Evolutionary conservation across 495 filamentous ascomycete genomes (phyloP).

Genomic region (Penicillium ucsense): DNA sequence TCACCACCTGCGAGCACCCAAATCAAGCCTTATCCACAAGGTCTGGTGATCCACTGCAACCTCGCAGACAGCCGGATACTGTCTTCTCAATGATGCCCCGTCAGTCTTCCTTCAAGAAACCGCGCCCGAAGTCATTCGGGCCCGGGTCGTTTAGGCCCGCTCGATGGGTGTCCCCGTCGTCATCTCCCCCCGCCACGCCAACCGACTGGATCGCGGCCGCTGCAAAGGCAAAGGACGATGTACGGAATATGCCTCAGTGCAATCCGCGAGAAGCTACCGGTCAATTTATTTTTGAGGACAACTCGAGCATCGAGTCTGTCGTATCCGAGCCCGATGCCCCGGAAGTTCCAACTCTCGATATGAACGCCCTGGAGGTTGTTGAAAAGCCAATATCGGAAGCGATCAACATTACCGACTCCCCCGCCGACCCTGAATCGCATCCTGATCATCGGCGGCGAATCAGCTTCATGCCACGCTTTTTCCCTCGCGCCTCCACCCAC

Average conservation of each 20-base stretch:
- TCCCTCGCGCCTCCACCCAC: constrained; percentile 18
- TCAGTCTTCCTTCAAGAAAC: constrained; percentile 13
- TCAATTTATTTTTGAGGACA: constrained; percentile 14
- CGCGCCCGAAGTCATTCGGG: neutral
- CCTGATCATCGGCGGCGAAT: constrained; percentile 18
- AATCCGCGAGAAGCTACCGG: constrained; percentile 9
- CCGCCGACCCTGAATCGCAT: constrained; percentile 13
- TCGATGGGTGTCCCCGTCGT: constrained; percentile 1
- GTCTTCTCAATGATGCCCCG: constrained; percentile 16
- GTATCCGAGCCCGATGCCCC: constrained; percentile 19
- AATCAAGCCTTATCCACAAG: constrained; percentile 14
- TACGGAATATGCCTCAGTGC: neutral
- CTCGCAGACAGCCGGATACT: constrained; percentile 9
- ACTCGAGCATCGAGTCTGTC: constrained; percentile 21
- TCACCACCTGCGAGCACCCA: constrained; percentile 19
- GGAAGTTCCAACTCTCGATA: constrained; percentile 24
- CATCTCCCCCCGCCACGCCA: constrained; percentile 27
- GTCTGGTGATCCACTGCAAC: constrained; percentile 16
- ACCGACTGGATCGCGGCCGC: constrained; percentile 36
- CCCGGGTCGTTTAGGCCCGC: neutral
- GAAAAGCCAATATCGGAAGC: constrained; percentile 6
- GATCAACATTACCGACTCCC: constrained; percentile 5
- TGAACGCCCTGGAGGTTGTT: constrained; percentile 12
- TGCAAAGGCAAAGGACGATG: constrained; percentile 12
- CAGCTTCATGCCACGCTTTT: constrained; percentile 30